Evolutionary conservation across 2,329 filamentous ascomycete genomes (phyloP), one percentile per base, ranked within the genome.

Genomic region (Calonectria pseudoturangicola): DNA sequence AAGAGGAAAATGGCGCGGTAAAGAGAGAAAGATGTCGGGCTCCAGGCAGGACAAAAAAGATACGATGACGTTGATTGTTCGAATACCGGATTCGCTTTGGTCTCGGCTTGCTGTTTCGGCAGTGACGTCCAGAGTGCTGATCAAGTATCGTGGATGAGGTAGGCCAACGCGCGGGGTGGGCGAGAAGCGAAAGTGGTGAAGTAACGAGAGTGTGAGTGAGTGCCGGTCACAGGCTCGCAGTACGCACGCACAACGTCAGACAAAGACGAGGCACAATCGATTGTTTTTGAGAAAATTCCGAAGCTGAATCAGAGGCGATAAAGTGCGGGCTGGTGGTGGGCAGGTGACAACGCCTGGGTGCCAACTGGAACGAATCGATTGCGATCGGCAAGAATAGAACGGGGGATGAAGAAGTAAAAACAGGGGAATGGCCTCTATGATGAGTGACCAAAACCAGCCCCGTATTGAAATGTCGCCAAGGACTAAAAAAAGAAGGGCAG

Each of bases 401-500:
- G 25, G 21, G n/a, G 30, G 65, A 56, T 47, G 51, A 63, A 33
- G 50, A 70, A 68, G 33, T 50, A 48, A 64, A 66, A 45, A 25
- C 25, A 58, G 70, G 70, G 66, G 48, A 72, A 72, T 65, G 66
- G 65, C 45, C 30, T 33, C 30, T 66, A 39, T 30, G 27, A 68
- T 9, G 30, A 60, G 41, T 43, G 66, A 70, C 70, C 66, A 70
- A 47, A 63, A 69, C 60, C 70, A 72, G 66, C 70, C 70, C 66
- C 70, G 54, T 25, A 25, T 16, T 30, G 60, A 70, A 70, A 66
- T 72, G 60, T 76, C 74, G 72, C 73, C 27, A 70, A 54, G 27
- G 62, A 56, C 45, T 58, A 70, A 68, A 70, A 70, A 69, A 66
- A 48, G 64, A 73, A 68, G 65, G 73, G 43, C 43, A 70, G 72